These are phyloP conservation scores for Clavariopsis aquatica DNA, from an alignment of 495 filamentous ascomycete genomes.

Conservation along the genomic window DNA sequence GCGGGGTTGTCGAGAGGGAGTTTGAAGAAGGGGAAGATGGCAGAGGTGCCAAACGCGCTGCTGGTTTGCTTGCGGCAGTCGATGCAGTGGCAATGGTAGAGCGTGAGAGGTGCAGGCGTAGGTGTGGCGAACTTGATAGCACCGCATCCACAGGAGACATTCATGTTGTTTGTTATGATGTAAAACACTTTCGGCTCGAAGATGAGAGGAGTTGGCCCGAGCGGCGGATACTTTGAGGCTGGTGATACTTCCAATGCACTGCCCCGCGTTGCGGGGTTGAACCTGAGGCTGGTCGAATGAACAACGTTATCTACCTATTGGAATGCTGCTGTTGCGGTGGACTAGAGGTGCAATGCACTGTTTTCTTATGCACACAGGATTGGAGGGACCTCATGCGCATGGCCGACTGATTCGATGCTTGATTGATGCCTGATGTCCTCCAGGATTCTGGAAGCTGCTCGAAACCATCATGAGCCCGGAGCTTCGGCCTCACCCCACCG, in stretches of 20 bases:
- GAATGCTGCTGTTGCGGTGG: too few relatives aligned
- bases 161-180: too few relatives aligned
- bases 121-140: slow-evolving; percentile 63
- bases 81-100: slow-evolving; percentile 71
- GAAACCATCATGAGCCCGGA: not conserved
- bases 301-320: too few relatives aligned
- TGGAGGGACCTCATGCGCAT: too few relatives aligned
- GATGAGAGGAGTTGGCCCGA: too few relatives aligned
- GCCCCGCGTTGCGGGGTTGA: slow-evolving; percentile 12
- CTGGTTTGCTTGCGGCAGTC: slow-evolving; percentile 67
- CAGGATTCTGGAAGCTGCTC: not conserved
- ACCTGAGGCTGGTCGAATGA: not conserved
- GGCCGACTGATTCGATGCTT: too few relatives aligned
- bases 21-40: slow-evolving; percentile 60
- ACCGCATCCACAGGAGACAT: slow-evolving; percentile 64
- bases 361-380: too few relatives aligned
- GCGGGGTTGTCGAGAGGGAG: slow-evolving; percentile 11
- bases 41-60: slow-evolving; percentile 67
- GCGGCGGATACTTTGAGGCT: too few relatives aligned
- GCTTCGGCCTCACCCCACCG: slow-evolving; percentile 1
- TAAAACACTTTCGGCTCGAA: too few relatives aligned
- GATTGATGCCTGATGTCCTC: not conserved
- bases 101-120: slow-evolving; percentile 53
- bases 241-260: too few relatives aligned
- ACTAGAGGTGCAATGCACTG: too few relatives aligned